A percentile compares a stretch with the other conserved stretches of the same genome.
Conservation (phyloP, 2,329 filamentous ascomycete genomes). For the Teratosphaeria destructans region DNA sequence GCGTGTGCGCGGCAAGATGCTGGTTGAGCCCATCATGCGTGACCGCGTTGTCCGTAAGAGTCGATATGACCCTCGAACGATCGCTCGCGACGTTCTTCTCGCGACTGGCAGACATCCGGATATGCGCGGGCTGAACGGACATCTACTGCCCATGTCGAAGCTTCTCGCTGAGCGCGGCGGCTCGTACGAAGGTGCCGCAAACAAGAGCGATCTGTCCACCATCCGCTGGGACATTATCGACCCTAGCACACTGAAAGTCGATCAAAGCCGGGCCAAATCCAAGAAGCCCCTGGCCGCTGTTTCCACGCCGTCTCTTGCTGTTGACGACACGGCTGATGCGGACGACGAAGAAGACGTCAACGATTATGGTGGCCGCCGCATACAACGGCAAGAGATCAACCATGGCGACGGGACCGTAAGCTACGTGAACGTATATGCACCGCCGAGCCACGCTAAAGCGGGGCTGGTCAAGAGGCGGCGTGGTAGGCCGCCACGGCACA, state of each 20-base stretch:
- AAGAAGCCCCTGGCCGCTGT: conserved; percentile 4
- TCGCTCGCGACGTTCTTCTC: conserved; percentile 54
- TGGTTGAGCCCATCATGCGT: conserved; percentile 37
- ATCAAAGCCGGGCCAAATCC: conserved; percentile 6
- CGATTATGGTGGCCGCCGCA: not conserved
- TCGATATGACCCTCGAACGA: conserved; percentile 50
- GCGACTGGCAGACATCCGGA: conserved; percentile 52
- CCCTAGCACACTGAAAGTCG: conserved; percentile 31
- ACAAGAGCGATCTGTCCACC: conserved; percentile 42
- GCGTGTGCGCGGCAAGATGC: conserved; percentile 23
- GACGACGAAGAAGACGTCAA: conserved; percentile 8
- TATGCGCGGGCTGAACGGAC: conserved; percentile 48
- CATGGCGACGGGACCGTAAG: conserved; percentile 8
- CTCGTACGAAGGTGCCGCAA: conserved; percentile 30
- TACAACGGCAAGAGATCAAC: not conserved
- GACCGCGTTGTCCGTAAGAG: conserved; percentile 39
- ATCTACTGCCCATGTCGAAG: conserved; percentile 37
- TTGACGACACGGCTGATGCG: conserved; percentile 4
- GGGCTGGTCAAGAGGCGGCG: conserved; percentile 11
- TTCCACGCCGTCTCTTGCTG: not conserved
- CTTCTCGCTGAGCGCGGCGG: conserved; percentile 28
- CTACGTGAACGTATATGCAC: not conserved
- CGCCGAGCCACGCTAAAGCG: conserved; percentile 6
- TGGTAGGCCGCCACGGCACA: conserved; percentile 27
- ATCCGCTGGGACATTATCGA: conserved; percentile 54